Conservation (phyloP, 2,329 filamentous ascomycete genomes). For the Verticillium longisporum region DNA sequence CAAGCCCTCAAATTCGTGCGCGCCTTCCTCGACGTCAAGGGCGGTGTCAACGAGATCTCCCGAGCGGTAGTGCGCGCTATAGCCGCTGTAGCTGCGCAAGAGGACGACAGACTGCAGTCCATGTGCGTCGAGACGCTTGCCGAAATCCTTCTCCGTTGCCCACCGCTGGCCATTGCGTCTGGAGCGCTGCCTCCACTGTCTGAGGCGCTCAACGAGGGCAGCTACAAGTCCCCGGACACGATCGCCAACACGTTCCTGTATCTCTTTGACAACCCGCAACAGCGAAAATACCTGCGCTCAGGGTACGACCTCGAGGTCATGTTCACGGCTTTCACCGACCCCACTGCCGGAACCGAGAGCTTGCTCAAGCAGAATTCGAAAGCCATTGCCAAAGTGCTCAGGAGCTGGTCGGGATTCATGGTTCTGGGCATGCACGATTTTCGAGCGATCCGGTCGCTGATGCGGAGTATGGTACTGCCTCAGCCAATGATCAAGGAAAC, state of each 20-base stretch:
- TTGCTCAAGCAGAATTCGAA: conserved; percentile 79
- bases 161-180: conserved; percentile 70
- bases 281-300: conserved; percentile 74
- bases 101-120: conserved; percentile 77
- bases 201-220: conserved; percentile 85
- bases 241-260: conserved; percentile 83
- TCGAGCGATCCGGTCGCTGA: conserved; percentile 71
- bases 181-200: conserved; percentile 82
- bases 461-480: conserved; percentile 55
- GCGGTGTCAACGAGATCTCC: conserved; percentile 81
- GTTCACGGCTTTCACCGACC: conserved; percentile 90
- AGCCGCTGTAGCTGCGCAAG: conserved; percentile 82
- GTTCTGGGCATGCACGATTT: conserved; percentile 84
- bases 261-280: conserved; percentile 76
- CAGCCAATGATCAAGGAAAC: conserved; percentile 58
- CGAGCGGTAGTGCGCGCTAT: conserved; percentile 82
- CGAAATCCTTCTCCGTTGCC: conserved; percentile 84
- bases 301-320: conserved; percentile 85
- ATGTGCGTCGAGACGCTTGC: conserved; percentile 91
- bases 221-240: conserved; percentile 88
- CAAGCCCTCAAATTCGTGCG: conserved; percentile 95
- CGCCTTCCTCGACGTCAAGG: conserved; percentile 91
- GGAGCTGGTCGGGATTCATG: conserved; percentile 90
- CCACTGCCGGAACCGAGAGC: conserved; percentile 51
- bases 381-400: conserved; percentile 85